A percentile compares a stretch with the other conserved stretches of the same genome.
phyloP scores from a whole-genome alignment of 148 eudicot genomes.

The Nepenthes gracilis region DNA sequence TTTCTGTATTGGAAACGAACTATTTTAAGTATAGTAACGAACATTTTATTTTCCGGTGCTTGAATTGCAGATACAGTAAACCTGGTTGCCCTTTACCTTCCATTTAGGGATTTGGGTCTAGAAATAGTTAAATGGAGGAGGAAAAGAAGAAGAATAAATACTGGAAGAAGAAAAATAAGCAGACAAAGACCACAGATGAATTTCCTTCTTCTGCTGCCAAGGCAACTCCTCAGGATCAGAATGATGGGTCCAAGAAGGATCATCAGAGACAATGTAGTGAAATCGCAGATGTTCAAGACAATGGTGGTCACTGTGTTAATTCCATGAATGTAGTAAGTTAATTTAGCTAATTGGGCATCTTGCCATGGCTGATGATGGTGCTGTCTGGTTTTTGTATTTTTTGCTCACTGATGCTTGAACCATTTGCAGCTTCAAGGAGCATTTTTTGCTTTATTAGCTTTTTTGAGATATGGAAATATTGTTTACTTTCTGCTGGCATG shows the following conservation, averaged over 20 bases:
- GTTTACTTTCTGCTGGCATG: no score
- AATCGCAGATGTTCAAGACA: slow-evolving; percentile 4
- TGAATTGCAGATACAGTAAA: no score
- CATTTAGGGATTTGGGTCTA: neutral
- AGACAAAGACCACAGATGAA: slow-evolving; percentile 18
- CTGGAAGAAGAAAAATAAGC: slow-evolving; percentile 66
- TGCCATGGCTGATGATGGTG: neutral
- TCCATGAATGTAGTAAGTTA: slow-evolving; percentile 11
- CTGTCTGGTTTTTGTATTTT: neutral
- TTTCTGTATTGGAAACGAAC: no score
- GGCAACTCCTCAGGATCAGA: slow-evolving; percentile 24
- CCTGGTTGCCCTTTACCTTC: no score
- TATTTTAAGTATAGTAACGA: no score
- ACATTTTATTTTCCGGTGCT: no score
- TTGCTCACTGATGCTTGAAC: neutral
- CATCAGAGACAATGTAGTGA: slow-evolving; percentile 11
- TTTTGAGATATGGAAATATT: no score
- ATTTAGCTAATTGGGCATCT: no score
- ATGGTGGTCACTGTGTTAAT: slow-evolving; percentile 3
- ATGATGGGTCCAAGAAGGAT: slow-evolving; percentile 6
- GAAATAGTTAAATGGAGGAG: slow-evolving; percentile 33
- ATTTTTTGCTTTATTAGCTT: no score
- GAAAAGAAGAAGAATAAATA: slow-evolving; percentile 39
- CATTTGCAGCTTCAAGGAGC: neutral
- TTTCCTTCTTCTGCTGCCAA: slow-evolving; percentile 21